Conservation (phyloP, 2,329 filamentous ascomycete species). For the Penicillium sp. region DNA sequence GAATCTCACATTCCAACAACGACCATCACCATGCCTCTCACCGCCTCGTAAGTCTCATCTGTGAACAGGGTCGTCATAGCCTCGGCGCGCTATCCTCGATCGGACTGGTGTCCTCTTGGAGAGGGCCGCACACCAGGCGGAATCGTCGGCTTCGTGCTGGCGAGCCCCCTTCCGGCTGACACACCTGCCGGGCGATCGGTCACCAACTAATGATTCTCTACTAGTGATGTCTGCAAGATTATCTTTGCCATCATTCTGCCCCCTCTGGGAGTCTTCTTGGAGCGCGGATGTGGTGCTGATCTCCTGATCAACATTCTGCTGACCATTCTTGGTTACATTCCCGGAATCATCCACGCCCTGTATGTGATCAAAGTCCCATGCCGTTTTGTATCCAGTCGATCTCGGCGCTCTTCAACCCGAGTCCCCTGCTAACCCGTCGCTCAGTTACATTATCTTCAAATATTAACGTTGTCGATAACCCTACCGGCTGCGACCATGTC, state of each 20-base stretch:
- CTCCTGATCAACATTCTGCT: constrained; percentile 89
- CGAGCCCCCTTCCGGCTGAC: neutral
- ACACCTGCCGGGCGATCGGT: neutral
- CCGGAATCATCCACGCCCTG: constrained; percentile 86
- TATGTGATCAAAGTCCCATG: constrained; percentile 44
- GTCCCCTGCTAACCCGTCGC: constrained; percentile 7
- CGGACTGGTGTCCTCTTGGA: neutral
- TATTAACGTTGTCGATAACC: constrained; percentile 51
- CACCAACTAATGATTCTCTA: neutral
- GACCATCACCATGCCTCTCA: constrained; percentile 45
- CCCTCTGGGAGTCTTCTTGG: constrained; percentile 87
- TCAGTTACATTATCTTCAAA: constrained; percentile 78
- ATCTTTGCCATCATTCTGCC: constrained; percentile 85
- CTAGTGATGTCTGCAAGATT: constrained; percentile 71
- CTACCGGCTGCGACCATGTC: neutral
- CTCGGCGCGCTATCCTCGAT: neutral
- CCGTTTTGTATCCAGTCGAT: neutral
- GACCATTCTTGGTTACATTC: constrained; percentile 70
- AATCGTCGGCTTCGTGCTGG: neutral
- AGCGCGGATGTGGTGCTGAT: constrained; percentile 81
- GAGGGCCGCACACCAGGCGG: neutral
- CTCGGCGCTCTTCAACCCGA: neutral
- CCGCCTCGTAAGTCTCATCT: constrained; percentile 41
- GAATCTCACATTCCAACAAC: neutral
- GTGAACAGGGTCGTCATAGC: neutral